Percentiles rank a stretch among this genome's conserved stretches.
phyloP scores from a whole-genome alignment of 2,329 filamentous ascomycete genomes.

The Talaromyces sp. region DNA sequence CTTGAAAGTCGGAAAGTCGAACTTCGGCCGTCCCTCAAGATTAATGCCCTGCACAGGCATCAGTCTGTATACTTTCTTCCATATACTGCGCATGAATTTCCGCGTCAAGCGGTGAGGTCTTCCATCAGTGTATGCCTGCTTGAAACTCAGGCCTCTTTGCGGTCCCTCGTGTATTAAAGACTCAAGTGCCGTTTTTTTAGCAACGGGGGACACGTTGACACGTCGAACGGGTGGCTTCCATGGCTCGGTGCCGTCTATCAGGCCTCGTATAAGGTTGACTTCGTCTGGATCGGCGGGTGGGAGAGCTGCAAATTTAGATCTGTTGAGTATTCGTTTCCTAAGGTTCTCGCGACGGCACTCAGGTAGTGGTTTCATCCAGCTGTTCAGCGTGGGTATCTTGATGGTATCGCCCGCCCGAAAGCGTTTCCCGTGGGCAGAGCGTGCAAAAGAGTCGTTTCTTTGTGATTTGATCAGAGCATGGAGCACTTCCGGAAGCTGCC shows the following conservation, averaged over 20 bases:
- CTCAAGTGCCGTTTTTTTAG: slow-evolving; percentile 18
- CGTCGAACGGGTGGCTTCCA: slow-evolving; percentile 26
- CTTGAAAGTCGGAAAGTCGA: slow-evolving; percentile 29
- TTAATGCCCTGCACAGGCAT: slow-evolving; percentile 32
- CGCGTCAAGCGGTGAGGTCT: slow-evolving; percentile 41
- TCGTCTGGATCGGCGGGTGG: slow-evolving; percentile 42
- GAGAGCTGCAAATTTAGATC: slow-evolving; percentile 29
- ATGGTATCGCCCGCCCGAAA: slow-evolving; percentile 28
- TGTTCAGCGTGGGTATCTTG: slow-evolving; percentile 34
- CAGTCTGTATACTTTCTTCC: slow-evolving; percentile 35
- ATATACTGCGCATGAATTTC: slow-evolving; percentile 38
- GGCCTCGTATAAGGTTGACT: slow-evolving; percentile 31
- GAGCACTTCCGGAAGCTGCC: slow-evolving; percentile 35
- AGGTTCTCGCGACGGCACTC: slow-evolving; percentile 33
- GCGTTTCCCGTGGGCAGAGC: slow-evolving; percentile 24
- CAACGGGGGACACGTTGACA: neutral
- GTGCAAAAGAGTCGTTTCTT: slow-evolving; percentile 27
- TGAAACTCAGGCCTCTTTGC: slow-evolving; percentile 35
- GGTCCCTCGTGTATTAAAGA: slow-evolving; percentile 37
- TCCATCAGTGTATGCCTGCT: slow-evolving; percentile 28
- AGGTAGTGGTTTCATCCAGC: slow-evolving; percentile 35
- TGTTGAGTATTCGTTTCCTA: slow-evolving; percentile 38
- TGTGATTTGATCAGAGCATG: slow-evolving; percentile 36
- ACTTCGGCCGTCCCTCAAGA: slow-evolving; percentile 23
- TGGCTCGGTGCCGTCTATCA: slow-evolving; percentile 32